Percentiles rank a stretch among this genome's conserved stretches.
phyloP scores from a whole-genome alignment of 768 basidiomycete genomes.

The Paxillus rubicundulus region DNA sequence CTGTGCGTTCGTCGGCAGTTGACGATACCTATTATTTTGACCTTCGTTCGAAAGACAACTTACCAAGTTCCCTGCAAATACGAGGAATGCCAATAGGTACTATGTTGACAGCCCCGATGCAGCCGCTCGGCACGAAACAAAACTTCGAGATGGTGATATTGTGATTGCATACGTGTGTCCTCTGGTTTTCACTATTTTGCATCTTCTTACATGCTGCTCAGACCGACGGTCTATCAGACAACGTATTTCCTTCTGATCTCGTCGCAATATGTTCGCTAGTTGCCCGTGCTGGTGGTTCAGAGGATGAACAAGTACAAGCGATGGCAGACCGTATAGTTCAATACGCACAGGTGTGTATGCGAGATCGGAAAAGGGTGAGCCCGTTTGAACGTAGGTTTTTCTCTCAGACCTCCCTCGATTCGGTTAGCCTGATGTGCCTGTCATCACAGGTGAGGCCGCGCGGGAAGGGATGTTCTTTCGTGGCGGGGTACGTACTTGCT shows the following conservation, averaged over 20 bases:
- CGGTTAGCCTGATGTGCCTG: slow-evolving; percentile 4
- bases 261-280: slow-evolving; percentile 67
- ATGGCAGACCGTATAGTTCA: slow-evolving; percentile 74
- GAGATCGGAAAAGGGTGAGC: slow-evolving; percentile 56
- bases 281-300: slow-evolving; percentile 52
- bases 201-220: slow-evolving; percentile 21
- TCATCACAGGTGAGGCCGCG: slow-evolving; percentile 53
- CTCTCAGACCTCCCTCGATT: not conserved
- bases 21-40: not conserved
- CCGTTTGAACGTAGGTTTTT: slow-evolving; percentile 68
- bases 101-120: slow-evolving; percentile 39
- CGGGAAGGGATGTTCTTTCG: slow-evolving; percentile 61
- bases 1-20: slow-evolving; percentile 19
- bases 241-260: slow-evolving; percentile 66
- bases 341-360: slow-evolving; percentile 70
- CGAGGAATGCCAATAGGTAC: slow-evolving; percentile 5
- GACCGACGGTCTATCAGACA: slow-evolving; percentile 58
- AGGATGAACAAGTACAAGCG: slow-evolving; percentile 60
- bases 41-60: slow-evolving; percentile 25
- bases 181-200: not conserved
- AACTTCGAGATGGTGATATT: slow-evolving; percentile 52
- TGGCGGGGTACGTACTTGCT: slow-evolving; percentile 64
- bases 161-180: slow-evolving; percentile 46
- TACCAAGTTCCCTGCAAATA: slow-evolving; percentile 33
- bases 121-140: slow-evolving; percentile 45